Evolutionary conservation across 2,329 filamentous ascomycete genomes (phyloP), one percentile per base, ranked within the genome.

Genomic region (Leptodontidium sp.): DNA sequence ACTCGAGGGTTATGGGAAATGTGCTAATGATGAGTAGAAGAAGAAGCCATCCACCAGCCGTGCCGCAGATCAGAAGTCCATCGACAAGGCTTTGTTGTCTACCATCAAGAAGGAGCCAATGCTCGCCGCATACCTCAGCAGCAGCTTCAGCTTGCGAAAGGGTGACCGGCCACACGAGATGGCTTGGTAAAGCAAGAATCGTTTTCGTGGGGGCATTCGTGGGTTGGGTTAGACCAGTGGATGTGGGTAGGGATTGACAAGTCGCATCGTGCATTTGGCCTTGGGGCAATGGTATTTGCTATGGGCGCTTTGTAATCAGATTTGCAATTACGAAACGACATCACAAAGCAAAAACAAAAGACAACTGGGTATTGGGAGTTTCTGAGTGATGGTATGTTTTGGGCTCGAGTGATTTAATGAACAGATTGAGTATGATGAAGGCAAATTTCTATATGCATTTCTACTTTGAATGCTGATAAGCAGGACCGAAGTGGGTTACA

Each of bases 141-240:
- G 91, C 85, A 93, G 91, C 83, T 99, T 99, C 93, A 97, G 93
- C 90, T 91, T 99, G 85, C 93, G 95, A 87, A 98, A 94, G 89
- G 96, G 96, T 82, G 95, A 99, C 90, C 94, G 95, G 91, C 96
- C 96, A 86, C 96, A 99, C 88, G 93, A 97, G 91, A 98, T 99
- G 96, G 93, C 93, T 87, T 99, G 95, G 90, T 99, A 98, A 86
- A 90, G 73, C 38, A 57, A 57, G 35, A 26, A 26, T 32, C 43
- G 40, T 62, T 65, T 57, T 57, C 47, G 32, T 53, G 29, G 71
- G 71, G 70, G 49, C 49, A 68, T 72, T 72, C 72, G 66, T 68
- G 64, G 63, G 73, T 73, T 70, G 71, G 76, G 77, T 74, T 75
- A 76, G 79, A 80, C 72, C 77, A 78, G 74, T 75, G 79, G 81